Evolutionary conservation across 1,284 basidiomycete species (phyloP), one percentile per base, ranked within the genome.

Genomic region (Porodaedalea pini): DNA sequence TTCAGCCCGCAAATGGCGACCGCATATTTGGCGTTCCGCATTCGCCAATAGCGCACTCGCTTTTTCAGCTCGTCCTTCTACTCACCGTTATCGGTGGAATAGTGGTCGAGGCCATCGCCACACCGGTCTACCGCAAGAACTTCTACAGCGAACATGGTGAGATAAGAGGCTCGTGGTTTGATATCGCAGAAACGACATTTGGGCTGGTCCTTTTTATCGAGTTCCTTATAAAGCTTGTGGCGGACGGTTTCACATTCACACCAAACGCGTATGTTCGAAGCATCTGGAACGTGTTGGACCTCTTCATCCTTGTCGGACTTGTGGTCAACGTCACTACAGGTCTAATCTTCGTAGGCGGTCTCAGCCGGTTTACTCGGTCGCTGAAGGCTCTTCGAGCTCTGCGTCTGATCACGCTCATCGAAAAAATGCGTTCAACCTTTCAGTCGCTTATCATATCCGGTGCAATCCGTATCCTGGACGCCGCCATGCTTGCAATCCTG

Each of bases 191-290:
- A 69, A 76, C 82, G 0, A 76, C 81, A 0, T 88, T 98, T 51
- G 89, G 88, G 1, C 73, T 88, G 51, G 75, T 87, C 5, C 88
- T 98, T 39, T 71, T 97, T 51, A 62, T 88, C 54, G 96, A 99
- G 69, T 94, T 96, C 63, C 60, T 90, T 61, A 85, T 98, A 82
- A 95, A 98, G 73, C 76, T 97, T 66, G 76, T 94, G 48, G 96
- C 96, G 0, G 96, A 99, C 66, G 96, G 96, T 0, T 89, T 95
- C 68, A 66, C 88, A 15, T 95, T 97, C 72, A 89, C 94, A 0
- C 96, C 96, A 0, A 98, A 98, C 66, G 94, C 94, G 0, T 98
- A 98, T 68, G 72, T 98, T 29, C 83, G 88, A 15, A 93, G 89
- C 61, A 84, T 94, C 10, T 98, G 95, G 94, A 98, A 98, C 69